Evolutionary conservation across 2,329 filamentous ascomycete genomes (phyloP).

Genomic region (Pseudogymnoascus sp.): DNA sequence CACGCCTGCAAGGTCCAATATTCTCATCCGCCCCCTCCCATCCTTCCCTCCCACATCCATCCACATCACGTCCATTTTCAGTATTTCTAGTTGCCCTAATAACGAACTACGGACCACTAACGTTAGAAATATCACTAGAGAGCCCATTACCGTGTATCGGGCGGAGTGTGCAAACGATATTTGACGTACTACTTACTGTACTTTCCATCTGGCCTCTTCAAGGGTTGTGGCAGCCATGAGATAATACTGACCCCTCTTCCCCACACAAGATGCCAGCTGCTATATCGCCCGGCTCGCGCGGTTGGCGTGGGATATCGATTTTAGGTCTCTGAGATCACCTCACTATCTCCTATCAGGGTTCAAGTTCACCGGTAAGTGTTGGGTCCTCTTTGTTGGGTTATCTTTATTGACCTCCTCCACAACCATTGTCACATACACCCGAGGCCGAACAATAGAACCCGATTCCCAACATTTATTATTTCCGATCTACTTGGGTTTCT

Average conservation of each 20-base stretch:
- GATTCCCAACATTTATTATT: neutral
- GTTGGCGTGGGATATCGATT: neutral
- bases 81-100: neutral
- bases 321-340: neutral
- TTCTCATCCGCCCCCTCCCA: neutral
- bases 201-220: neutral
- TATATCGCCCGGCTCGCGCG: neutral
- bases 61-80: neutral
- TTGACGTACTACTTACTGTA: slow-evolving; percentile 1
- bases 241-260: neutral
- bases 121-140: neutral
- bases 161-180: neutral
- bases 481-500: neutral
- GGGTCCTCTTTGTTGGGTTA: neutral
- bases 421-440: neutral
- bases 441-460: neutral
- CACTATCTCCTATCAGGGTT: neutral
- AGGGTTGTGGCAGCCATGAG: neutral
- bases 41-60: neutral
- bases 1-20: neutral
- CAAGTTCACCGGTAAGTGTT: neutral
- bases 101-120: neutral
- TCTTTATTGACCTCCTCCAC: neutral
- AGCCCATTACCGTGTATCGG: neutral
- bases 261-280: neutral